Evolutionary conservation across 129 eudicot genomes (phyloP).

Genomic region (Lonicera japonica): DNA sequence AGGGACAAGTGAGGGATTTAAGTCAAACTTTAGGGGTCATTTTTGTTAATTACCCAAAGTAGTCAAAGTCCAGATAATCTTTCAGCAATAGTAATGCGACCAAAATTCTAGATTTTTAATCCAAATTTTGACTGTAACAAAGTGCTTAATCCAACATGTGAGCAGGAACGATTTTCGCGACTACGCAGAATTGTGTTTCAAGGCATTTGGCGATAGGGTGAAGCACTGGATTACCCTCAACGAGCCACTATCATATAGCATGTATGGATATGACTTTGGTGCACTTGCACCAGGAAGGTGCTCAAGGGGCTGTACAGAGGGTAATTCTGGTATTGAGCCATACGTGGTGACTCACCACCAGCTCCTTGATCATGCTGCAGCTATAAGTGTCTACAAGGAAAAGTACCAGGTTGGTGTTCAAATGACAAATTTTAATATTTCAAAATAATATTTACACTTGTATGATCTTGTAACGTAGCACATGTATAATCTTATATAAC

Average conservation of each 20-base stretch:
- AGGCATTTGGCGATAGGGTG: conserved; percentile 24
- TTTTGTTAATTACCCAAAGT: too few species aligned
- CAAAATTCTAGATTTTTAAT: too few species aligned
- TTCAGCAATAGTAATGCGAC: too few species aligned
- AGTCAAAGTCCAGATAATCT: background rate
- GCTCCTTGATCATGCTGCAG: conserved; percentile 1
- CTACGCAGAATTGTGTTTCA: conserved; percentile 18
- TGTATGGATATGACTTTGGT: conserved; percentile 11
- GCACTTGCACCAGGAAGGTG: conserved; percentile 22
- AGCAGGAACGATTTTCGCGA: conserved; percentile 20
- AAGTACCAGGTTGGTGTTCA: conserved; percentile 6
- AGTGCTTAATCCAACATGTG: background rate
- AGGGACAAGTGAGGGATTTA: too few species aligned
- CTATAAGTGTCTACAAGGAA: conserved; percentile 19
- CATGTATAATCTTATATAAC: background rate
- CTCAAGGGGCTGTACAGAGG: conserved; percentile 19
- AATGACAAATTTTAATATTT: too few species aligned
- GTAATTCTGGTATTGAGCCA: conserved; percentile 23
- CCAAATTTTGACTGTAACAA: too few species aligned
- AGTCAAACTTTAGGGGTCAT: too few species aligned
- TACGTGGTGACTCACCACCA: conserved; percentile 17
- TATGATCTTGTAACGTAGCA: too few species aligned
- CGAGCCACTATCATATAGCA: conserved; percentile 9
- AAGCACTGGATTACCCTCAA: too few species aligned
- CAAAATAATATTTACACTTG: too few species aligned